A percentile compares a stretch with the other conserved stretches of the same genome.
Conservation (phyloP, 106 monocot species). For the Acorus calamus region DNA sequence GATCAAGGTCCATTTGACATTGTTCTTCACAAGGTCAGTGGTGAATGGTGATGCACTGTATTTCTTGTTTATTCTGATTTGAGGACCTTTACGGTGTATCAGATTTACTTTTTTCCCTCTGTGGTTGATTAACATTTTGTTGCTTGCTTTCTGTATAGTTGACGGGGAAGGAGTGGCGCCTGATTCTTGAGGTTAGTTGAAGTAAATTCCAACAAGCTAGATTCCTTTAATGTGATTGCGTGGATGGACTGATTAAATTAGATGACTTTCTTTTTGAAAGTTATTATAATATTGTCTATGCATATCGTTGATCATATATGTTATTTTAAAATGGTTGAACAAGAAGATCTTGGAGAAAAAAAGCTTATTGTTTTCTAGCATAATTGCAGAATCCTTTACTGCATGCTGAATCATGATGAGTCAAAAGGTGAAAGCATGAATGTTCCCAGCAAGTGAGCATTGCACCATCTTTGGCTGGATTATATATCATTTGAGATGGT, state of each 20-base stretch:
- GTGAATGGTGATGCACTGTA: background rate
- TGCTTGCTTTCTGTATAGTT: constrained; percentile 30
- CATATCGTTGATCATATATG: no score
- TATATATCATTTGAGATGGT: constrained; percentile 6
- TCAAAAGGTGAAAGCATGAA: constrained; percentile 25
- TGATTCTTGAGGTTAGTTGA: constrained; percentile 72
- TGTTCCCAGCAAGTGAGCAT: constrained; percentile 5
- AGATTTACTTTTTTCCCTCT: constrained; percentile 3
- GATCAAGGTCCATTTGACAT: constrained; percentile 97
- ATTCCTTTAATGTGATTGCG: no score
- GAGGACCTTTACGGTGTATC: no score
- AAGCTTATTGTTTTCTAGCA: constrained; percentile 9
- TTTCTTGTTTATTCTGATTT: background rate
- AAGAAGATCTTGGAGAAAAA: background rate
- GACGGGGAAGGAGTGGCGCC: constrained; percentile 65
- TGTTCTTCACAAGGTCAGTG: constrained; percentile 72
- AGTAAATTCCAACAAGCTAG: background rate
- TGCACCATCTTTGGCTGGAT: constrained; percentile 11
- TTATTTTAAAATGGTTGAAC: no score
- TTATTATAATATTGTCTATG: no score
- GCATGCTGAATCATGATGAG: constrained; percentile 17
- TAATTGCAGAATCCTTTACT: constrained; percentile 17
- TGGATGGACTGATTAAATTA: no score
- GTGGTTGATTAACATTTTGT: background rate
- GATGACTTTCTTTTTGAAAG: no score